Percentiles rank a stretch among this genome's conserved stretches.
These are phyloP conservation scores for Isochrysis galbana DNA, from an alignment of 78 protist species.

Conservation along the genomic window DNA sequence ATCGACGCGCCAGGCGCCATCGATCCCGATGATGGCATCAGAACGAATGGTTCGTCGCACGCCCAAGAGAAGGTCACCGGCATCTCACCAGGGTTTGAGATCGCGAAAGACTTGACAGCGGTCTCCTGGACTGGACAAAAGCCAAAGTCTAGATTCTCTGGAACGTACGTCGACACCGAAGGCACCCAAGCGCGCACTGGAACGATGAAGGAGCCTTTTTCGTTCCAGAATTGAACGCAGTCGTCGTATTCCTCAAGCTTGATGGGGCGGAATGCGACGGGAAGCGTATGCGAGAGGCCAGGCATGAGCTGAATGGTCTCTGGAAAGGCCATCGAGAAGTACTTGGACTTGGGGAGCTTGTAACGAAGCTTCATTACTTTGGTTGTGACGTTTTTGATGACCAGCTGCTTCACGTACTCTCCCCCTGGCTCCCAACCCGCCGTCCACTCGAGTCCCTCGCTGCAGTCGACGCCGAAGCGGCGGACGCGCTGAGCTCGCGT, in stretches of 20 bases:
- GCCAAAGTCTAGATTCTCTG: conserved; percentile 16
- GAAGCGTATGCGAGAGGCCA: not conserved
- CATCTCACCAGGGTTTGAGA: not conserved
- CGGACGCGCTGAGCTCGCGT: not conserved
- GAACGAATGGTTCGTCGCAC: not conserved
- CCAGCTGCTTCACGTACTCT: not conserved
- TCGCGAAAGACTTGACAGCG: not conserved
- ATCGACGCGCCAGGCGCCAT: not conserved
- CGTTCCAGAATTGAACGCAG: not conserved
- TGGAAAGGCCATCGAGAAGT: conserved; percentile 34
- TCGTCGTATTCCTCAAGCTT: conserved; percentile 12
- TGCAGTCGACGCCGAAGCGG: conserved; percentile 5
- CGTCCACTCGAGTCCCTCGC: not conserved
- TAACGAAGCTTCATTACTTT: not conserved
- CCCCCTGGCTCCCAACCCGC: conserved; percentile 36
- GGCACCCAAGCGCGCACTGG: conserved; percentile 6
- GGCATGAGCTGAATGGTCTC: not conserved
- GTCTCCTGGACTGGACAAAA: not conserved
- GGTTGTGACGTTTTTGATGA: not conserved
- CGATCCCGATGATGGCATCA: not conserved
- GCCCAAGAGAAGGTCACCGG: not conserved
- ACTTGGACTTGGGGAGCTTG: not conserved
- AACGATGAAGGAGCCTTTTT: not conserved
- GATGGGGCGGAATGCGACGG: not conserved
- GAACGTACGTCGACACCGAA: not conserved